Evolutionary conservation across 305 asterid genomes (phyloP).

Genomic region (Fraxinus angustifolia): DNA sequence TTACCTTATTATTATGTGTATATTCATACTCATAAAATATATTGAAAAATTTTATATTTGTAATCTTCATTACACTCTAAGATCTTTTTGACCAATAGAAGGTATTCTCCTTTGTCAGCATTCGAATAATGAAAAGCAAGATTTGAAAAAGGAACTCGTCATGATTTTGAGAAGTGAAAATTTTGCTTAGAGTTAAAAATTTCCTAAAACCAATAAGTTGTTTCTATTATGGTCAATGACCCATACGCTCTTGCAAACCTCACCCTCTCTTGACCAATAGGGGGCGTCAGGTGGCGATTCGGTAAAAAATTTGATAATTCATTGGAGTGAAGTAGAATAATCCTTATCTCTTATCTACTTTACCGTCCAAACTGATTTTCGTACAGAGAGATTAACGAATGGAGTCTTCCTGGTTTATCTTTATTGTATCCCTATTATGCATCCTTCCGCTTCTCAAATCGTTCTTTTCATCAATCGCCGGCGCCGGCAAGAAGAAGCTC

Average conservation of each 20-base stretch:
- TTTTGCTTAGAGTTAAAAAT: neutral
- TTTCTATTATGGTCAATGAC: neutral
- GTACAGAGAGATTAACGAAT: constrained; percentile 1
- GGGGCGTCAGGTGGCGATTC: too few relatives aligned
- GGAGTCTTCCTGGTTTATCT: constrained; percentile 33
- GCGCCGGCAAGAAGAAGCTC: constrained; percentile 16
- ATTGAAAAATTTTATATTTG: neutral
- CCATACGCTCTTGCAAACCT: neutral
- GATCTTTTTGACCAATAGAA: neutral
- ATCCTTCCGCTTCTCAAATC: constrained; percentile 28
- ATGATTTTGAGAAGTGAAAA: neutral
- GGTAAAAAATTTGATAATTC: too few relatives aligned
- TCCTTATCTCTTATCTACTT: neutral
- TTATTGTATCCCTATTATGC: constrained; percentile 31
- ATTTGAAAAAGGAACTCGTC: neutral
- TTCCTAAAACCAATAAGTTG: neutral
- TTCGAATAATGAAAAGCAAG: neutral
- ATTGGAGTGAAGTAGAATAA: too few relatives aligned
- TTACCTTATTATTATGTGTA: neutral
- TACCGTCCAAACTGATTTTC: neutral
- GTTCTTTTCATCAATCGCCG: constrained; percentile 6
- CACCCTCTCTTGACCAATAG: too few relatives aligned
- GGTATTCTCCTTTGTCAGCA: neutral
- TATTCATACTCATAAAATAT: neutral
- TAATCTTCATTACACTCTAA: neutral